Conservation (phyloP, 2,329 filamentous ascomycete species). For the Corniculantispora saksenae region DNA sequence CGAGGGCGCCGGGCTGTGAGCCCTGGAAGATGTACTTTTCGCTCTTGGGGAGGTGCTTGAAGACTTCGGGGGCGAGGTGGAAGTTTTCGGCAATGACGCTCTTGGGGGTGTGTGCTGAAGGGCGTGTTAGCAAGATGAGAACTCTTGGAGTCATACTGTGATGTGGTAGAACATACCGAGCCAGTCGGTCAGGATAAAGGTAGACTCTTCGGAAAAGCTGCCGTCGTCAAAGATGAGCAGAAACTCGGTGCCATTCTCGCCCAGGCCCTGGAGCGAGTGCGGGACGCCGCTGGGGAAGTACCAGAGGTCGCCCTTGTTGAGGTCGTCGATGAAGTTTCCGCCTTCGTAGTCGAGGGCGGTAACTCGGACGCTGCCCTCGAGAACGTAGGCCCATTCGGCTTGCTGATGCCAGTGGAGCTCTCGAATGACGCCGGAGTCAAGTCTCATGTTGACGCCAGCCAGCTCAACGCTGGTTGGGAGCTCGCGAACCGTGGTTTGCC, state of each 20-base stretch:
- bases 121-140: slow-evolving; percentile 27
- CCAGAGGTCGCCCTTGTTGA: slow-evolving; percentile 77
- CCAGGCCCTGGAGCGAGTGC: slow-evolving; percentile 73
- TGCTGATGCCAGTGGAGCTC: slow-evolving; percentile 83
- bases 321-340: slow-evolving; percentile 74
- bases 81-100: slow-evolving; percentile 76
- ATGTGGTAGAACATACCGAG: slow-evolving; percentile 47
- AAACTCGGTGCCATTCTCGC: slow-evolving; percentile 58
- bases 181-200: slow-evolving; percentile 74
- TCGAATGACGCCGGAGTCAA: slow-evolving; percentile 70
- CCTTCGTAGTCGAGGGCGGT: slow-evolving; percentile 75
- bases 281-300: slow-evolving; percentile 79
- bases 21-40: slow-evolving; percentile 81
- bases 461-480: slow-evolving; percentile 68
- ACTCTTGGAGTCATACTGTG: slow-evolving; percentile 3
- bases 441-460: slow-evolving; percentile 76
- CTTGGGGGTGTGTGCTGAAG: slow-evolving; percentile 64
- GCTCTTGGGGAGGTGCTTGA: slow-evolving; percentile 63
- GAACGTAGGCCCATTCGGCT: slow-evolving; percentile 76
- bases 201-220: slow-evolving; percentile 61
- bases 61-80: slow-evolving; percentile 69
- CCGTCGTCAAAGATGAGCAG: slow-evolving; percentile 52
- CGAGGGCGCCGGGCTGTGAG: slow-evolving; percentile 62
- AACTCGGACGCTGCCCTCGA: slow-evolving; percentile 69
- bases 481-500: slow-evolving; percentile 69